A percentile compares a stretch with the other conserved stretches of the same genome.
Conservation (phyloP, 306 rosid species). For the Citrullus amarus region DNA sequence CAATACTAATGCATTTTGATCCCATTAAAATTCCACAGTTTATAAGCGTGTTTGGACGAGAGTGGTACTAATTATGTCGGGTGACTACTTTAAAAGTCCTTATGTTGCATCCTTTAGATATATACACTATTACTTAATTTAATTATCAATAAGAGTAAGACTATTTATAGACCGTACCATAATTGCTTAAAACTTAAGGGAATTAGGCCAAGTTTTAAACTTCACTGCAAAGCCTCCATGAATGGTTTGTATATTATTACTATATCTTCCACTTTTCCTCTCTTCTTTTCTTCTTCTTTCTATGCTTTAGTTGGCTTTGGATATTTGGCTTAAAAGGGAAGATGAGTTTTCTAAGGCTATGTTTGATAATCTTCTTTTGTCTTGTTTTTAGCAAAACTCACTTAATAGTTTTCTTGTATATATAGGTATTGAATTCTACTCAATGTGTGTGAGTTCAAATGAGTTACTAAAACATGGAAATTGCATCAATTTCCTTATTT, state of each 20-base stretch:
- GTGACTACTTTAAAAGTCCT: too few species aligned
- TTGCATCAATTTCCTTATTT: too few species aligned
- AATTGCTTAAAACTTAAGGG: background rate
- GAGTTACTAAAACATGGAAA: too few species aligned
- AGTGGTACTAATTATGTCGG: too few species aligned
- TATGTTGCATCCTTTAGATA: too few species aligned
- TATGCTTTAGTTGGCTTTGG: background rate
- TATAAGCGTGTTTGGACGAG: too few species aligned
- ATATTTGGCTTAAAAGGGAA: background rate
- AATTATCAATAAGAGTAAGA: background rate
- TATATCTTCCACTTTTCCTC: background rate
- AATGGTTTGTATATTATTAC: background rate
- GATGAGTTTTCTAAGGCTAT: background rate
- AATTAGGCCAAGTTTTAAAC: background rate
- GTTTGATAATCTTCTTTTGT: background rate
- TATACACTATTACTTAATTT: background rate
- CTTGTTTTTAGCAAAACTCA: background rate
- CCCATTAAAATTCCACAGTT: too few species aligned
- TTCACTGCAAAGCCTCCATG: constrained; percentile 8
- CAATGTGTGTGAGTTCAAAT: too few species aligned
- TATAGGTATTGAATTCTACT: too few species aligned
- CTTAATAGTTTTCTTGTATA: too few species aligned
- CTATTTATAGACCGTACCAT: background rate
- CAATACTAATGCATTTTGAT: too few species aligned
- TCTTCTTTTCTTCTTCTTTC: background rate